These are phyloP conservation scores for Alternaria longipes DNA, from an alignment of 2,329 filamentous ascomycete species.

Conservation along the genomic window DNA sequence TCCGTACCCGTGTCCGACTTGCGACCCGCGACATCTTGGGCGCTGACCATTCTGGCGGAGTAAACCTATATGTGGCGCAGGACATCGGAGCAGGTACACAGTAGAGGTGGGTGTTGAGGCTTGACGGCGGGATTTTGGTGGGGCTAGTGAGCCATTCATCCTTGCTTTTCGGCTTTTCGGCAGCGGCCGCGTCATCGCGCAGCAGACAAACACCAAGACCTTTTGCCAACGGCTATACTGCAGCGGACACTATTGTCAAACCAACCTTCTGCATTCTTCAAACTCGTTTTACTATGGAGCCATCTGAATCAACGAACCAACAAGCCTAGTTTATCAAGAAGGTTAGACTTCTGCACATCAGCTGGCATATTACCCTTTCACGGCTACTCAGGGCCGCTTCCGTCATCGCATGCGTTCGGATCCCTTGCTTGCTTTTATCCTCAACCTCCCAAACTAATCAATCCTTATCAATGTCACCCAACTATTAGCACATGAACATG, in stretches of 20 bases:
- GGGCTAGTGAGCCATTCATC: slow-evolving; percentile 12
- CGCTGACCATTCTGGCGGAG: slow-evolving; percentile 19
- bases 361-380: background rate
- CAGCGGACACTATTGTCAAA: background rate
- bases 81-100: slow-evolving; percentile 10
- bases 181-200: slow-evolving; percentile 6
- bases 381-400: background rate
- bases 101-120: slow-evolving; percentile 13
- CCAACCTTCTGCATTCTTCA: background rate
- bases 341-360: background rate
- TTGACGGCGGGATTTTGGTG: slow-evolving; percentile 18
- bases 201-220: background rate
- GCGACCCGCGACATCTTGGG: slow-evolving; percentile 18
- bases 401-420: background rate
- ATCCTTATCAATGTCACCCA: background rate
- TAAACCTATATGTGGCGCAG: slow-evolving; percentile 12
- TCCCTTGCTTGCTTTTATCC: background rate
- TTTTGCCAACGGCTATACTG: background rate
- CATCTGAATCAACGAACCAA: background rate
- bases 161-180: slow-evolving; percentile 3
- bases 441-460: background rate
- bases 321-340: background rate
- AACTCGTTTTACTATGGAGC: background rate
- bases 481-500: background rate
- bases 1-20: slow-evolving; percentile 15